A percentile compares a stretch with the other conserved stretches of the same genome.
Evolutionary conservation across 768 basidiomycete genomes (phyloP).

Genomic region (Pleurotus ostreatus): DNA sequence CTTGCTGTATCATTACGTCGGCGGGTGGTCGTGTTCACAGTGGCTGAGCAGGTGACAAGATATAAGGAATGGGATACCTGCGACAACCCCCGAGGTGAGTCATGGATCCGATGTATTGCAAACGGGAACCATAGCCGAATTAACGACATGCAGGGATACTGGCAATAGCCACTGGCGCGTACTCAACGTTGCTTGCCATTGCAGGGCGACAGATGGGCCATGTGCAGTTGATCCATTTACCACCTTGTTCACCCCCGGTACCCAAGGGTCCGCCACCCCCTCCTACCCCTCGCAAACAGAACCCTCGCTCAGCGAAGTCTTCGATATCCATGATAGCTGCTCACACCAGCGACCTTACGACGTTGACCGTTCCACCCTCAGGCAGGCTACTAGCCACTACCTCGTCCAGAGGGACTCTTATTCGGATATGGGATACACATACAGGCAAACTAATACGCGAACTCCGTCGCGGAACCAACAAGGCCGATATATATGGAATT

Average conservation of each 20-base stretch:
- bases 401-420: slow-evolving; percentile 77
- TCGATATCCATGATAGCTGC: slow-evolving; percentile 81
- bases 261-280: slow-evolving; percentile 54
- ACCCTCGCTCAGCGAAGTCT: slow-evolving; percentile 54
- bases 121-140: background rate
- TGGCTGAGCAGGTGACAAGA: slow-evolving; percentile 59
- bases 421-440: slow-evolving; percentile 80
- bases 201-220: slow-evolving; percentile 86
- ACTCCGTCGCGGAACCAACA: slow-evolving; percentile 81
- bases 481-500: slow-evolving; percentile 88
- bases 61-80: slow-evolving; percentile 82
- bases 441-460: slow-evolving; percentile 75
- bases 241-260: slow-evolving; percentile 66
- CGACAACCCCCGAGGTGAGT: slow-evolving; percentile 78
- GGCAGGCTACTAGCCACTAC: slow-evolving; percentile 82
- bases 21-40: slow-evolving; percentile 74
- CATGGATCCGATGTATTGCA: slow-evolving; percentile 6
- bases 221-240: slow-evolving; percentile 82
- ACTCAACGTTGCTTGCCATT: slow-evolving; percentile 80
- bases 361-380: slow-evolving; percentile 72
- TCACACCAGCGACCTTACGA: slow-evolving; percentile 74
- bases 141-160: slow-evolving; percentile 51
- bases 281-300: slow-evolving; percentile 48
- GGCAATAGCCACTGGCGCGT: slow-evolving; percentile 71
- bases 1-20: slow-evolving; percentile 77